Evolutionary conservation across 208 protist genomes (phyloP).

Genomic region (Leishmania mexicana): DNA sequence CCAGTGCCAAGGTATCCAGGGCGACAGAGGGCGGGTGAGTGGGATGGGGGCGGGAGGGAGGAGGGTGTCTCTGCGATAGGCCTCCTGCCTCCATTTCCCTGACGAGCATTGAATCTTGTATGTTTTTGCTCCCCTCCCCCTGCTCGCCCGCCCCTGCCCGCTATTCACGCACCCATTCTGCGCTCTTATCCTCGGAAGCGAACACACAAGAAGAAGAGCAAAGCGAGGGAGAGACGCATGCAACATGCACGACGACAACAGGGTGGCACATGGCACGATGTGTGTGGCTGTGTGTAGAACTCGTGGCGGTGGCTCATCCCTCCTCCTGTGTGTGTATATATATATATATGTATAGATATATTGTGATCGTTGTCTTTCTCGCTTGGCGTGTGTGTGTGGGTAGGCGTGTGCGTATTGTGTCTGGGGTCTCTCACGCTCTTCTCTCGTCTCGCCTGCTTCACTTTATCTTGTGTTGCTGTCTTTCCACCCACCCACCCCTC

Average conservation of each 20-base stretch:
- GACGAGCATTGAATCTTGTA: too few species aligned
- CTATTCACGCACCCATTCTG: not conserved
- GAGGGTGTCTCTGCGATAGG: not conserved
- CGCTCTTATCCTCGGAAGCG: not conserved
- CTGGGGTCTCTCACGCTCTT: not conserved
- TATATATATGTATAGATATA: too few species aligned
- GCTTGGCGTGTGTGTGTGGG: not conserved
- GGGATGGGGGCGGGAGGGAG: not conserved
- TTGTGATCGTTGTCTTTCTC: not conserved
- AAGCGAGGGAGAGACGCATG: not conserved
- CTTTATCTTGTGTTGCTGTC: not conserved
- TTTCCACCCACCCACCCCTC: not conserved
- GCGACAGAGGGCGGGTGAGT: not conserved
- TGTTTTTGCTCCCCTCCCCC: not conserved
- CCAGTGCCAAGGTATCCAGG: not conserved
- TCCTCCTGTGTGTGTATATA: not conserved
- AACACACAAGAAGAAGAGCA: not conserved
- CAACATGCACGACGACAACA: not conserved
- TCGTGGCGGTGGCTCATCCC: not conserved
- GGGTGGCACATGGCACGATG: not conserved
- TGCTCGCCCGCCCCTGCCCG: not conserved
- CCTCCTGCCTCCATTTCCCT: not conserved
- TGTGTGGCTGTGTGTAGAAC: not conserved
- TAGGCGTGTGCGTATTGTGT: not conserved
- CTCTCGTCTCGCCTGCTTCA: not conserved